Conservation (phyloP, 345 rosid species). For the Firmiana major region DNA sequence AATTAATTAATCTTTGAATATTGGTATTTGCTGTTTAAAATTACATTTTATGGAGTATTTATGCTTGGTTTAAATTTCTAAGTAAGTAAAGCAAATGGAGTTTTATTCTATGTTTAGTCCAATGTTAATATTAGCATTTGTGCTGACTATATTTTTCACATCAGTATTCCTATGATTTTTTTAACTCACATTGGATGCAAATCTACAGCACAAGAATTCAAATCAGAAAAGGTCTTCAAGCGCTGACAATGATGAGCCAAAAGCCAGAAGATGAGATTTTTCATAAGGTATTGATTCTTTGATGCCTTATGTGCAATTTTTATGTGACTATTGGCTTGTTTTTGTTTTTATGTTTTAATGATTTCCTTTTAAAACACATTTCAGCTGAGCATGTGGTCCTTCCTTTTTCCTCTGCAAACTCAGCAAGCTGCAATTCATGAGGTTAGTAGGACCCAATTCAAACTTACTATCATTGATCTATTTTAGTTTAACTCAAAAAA, state of each 20-base stretch:
- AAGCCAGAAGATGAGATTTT: constrained; percentile 91
- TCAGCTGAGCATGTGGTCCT: constrained; percentile 88
- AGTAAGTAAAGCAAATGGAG: too few relatives aligned
- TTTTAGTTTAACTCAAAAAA: too few relatives aligned
- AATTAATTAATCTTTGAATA: background rate
- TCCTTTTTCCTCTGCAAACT: constrained; percentile 44
- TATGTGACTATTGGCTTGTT: background rate
- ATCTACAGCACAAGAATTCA: too few relatives aligned
- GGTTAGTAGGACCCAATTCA: constrained; percentile 33
- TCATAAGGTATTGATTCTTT: constrained; percentile 46
- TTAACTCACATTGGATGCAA: too few relatives aligned
- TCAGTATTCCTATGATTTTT: too few relatives aligned
- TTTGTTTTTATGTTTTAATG: background rate
- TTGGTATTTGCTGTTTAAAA: background rate
- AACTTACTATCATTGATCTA: background rate
- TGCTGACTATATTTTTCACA: too few relatives aligned
- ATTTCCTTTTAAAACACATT: constrained; percentile 16
- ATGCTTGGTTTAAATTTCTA: background rate
- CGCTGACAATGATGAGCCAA: background rate
- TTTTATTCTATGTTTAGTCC: too few relatives aligned
- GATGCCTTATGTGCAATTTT: background rate
- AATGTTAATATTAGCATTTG: too few relatives aligned
- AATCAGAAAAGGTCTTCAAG: too few relatives aligned
- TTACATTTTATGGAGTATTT: background rate
- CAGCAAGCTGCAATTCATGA: constrained; percentile 52